Evolutionary conservation across 2,329 filamentous ascomycete genomes (phyloP), one percentile per base, ranked within the genome.

Genomic region (Colletotrichum filicis): DNA sequence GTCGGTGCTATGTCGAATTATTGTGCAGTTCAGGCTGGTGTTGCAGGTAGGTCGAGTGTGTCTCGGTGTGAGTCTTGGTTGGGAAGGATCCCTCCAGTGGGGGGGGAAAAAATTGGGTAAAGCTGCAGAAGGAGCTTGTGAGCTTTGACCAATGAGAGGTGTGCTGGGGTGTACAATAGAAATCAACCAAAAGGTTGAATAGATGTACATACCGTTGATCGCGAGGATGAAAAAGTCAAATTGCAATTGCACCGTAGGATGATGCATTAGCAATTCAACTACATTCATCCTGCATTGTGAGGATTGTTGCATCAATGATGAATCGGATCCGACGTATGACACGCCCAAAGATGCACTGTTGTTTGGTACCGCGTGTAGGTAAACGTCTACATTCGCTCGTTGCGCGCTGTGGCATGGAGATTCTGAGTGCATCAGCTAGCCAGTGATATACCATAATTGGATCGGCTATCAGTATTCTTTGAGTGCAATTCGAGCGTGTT

Each of bases 61-160:
- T n/a, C 42, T 49, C 16, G 55, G 30, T 32, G 37, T 66, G 62
- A 66, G 53, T 60, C 42, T n/a, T 70, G 37, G 58, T 30, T 30
- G 22, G 28, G 4, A 68, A 56, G 22, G 61, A 53, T 62, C 67
- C 62, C 57, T 35, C 28, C 42, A 55, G 5, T 37, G 8, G 7
- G 14, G 24, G 14, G 14, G 16, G 57, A 65, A 64, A 65, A 67
- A 68, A 37, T 22, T 26, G 68, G 46, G 4, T 56, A n/a, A 60
- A 42, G 55, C 42, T 24, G 12, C 19, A 24, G 46, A 28, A 55
- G 63, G 52, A 64, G 52, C 57, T 61, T 56, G 57, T 3, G 19
- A 63, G 60, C 60, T 63, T 63, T 52, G 60, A 26, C 60, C 60
- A 63, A 63, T 63, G 35, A 14, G 46, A 35, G 60, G 30, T n/a